Evolutionary conservation across 495 filamentous ascomycete species (phyloP).

Genomic region (Chaetomium fimeti): DNA sequence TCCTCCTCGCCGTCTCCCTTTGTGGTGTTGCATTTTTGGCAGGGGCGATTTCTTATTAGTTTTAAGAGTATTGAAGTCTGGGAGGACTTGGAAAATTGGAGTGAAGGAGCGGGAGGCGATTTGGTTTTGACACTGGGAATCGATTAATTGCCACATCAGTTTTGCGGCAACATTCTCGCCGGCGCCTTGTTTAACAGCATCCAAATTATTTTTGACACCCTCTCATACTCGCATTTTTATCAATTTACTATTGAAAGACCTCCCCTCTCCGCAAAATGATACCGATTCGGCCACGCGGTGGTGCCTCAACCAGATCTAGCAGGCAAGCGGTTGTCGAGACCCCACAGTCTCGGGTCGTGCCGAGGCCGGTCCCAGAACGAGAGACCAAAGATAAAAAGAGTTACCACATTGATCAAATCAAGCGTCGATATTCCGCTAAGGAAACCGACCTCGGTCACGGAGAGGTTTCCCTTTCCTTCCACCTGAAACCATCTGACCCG

Average conservation of each 20-base stretch:
- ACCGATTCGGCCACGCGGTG: constrained; percentile 26
- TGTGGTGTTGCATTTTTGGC: background rate
- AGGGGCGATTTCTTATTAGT: background rate
- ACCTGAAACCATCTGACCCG: constrained; percentile 75
- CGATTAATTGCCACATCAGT: background rate
- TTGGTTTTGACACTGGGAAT: background rate
- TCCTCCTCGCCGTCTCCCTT: background rate
- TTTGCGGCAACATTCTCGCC: background rate
- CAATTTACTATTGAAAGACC: background rate
- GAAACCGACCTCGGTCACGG: constrained; percentile 55
- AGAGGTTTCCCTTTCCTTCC: constrained; percentile 58
- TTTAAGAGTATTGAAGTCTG: background rate
- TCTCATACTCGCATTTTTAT: background rate
- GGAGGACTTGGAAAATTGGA: background rate
- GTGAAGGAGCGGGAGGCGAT: background rate
- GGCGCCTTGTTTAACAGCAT: background rate
- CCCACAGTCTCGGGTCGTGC: constrained; percentile 50
- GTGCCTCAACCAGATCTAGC: constrained; percentile 20
- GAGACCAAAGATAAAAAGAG: constrained; percentile 67
- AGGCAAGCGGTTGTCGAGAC: constrained; percentile 45
- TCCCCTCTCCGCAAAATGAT: constrained; percentile 25
- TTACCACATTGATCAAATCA: constrained; percentile 76
- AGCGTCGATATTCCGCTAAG: constrained; percentile 65
- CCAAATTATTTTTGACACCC: background rate
- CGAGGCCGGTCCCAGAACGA: constrained; percentile 62